Evolutionary conservation across 352 stramenopile species (phyloP).

Genomic region (Phytophthora cryptogea): DNA sequence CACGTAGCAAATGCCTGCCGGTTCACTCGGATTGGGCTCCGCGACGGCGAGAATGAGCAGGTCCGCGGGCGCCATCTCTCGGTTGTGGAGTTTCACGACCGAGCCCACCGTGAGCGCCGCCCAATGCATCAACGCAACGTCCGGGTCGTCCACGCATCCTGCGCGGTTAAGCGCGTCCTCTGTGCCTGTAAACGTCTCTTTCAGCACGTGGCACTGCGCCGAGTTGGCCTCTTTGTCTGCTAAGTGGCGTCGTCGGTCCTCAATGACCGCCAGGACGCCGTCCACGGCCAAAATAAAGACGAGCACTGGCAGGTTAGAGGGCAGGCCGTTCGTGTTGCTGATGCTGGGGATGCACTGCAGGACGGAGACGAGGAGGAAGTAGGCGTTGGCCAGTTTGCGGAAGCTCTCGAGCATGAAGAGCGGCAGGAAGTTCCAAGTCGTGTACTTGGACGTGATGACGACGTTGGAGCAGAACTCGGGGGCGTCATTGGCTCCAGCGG

Average conservation of each 20-base stretch:
- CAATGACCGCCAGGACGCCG: slow-evolving; percentile 81
- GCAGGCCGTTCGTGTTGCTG: slow-evolving; percentile 82
- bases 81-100: slow-evolving; percentile 81
- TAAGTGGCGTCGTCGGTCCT: slow-evolving; percentile 78
- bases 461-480: slow-evolving; percentile 78
- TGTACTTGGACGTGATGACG: slow-evolving; percentile 93
- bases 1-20: slow-evolving; percentile 83
- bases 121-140: slow-evolving; percentile 70
- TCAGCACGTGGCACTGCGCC: slow-evolving; percentile 61
- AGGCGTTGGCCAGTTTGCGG: slow-evolving; percentile 90
- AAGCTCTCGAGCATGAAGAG: slow-evolving; percentile 89
- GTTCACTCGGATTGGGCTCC: slow-evolving; percentile 64
- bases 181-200: slow-evolving; percentile 49
- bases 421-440: slow-evolving; percentile 87
- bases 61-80: slow-evolving; percentile 82
- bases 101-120: slow-evolving; percentile 78
- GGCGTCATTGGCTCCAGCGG: slow-evolving; percentile 7
- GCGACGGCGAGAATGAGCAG: slow-evolving; percentile 81
- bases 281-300: slow-evolving; percentile 91
- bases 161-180: slow-evolving; percentile 28
- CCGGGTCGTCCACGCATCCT: slow-evolving; percentile 40
- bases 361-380: slow-evolving; percentile 91
- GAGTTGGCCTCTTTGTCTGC: slow-evolving; percentile 89
- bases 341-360: slow-evolving; percentile 82
- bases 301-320: slow-evolving; percentile 84